phyloP scores from a whole-genome alignment of 1,139 yeast species.

The Zygoascus meyerae region DNA sequence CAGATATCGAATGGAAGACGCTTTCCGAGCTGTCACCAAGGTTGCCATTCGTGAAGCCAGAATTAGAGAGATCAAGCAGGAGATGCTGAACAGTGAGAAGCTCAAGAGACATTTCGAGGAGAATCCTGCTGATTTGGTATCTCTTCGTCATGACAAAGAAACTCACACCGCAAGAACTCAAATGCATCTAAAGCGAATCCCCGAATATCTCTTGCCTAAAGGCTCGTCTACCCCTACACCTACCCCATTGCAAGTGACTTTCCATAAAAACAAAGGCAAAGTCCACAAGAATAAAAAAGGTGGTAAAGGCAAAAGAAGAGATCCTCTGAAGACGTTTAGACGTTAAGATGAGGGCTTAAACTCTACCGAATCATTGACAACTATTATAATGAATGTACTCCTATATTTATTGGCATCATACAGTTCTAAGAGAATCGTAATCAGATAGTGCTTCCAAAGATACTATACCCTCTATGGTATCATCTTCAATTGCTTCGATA shows the following conservation, averaged over 20 bases:
- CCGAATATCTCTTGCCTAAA: constrained; percentile 84
- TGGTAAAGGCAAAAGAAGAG: constrained; percentile 36
- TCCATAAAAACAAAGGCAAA: constrained; percentile 39
- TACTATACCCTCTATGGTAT: constrained; percentile 51
- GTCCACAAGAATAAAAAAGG: constrained; percentile 14
- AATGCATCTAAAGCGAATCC: constrained; percentile 83
- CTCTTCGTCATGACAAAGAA: constrained; percentile 87
- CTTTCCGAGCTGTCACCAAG: constrained; percentile 89
- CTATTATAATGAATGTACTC: not conserved
- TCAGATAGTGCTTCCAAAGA: constrained; percentile 40
- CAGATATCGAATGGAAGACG: constrained; percentile 95
- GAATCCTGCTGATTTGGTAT: constrained; percentile 90
- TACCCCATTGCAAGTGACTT: constrained; percentile 31
- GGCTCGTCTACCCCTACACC: constrained; percentile 25
- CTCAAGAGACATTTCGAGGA: constrained; percentile 94
- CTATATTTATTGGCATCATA: constrained; percentile 3
- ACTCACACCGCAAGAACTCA: constrained; percentile 79
- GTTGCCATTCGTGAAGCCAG: constrained; percentile 92
- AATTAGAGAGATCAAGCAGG: constrained; percentile 81
- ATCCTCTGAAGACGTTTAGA: constrained; percentile 64
- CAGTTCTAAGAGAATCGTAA: constrained; percentile 17
- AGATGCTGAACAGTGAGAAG: constrained; percentile 81
- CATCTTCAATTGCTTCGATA: constrained; percentile 49
- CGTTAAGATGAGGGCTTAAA: constrained; percentile 8
- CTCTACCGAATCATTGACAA: not conserved